These are phyloP conservation scores for Plenodomus lindquistii DNA, from an alignment of 2,329 filamentous ascomycete genomes.

Conservation along the genomic window DNA sequence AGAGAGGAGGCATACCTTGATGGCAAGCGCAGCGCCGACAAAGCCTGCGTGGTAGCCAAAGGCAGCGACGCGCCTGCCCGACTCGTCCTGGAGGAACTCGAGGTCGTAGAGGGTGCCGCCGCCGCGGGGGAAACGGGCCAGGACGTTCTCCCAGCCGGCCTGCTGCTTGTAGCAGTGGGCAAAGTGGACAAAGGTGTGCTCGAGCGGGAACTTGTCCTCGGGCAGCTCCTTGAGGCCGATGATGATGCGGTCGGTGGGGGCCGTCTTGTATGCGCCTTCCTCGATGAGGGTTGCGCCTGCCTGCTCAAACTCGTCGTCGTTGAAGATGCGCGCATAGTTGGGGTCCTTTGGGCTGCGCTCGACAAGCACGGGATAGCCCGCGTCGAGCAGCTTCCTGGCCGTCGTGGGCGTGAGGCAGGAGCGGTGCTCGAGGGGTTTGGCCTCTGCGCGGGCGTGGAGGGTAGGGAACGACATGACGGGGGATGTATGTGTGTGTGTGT, in stretches of 20 bases:
- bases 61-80: slow-evolving; percentile 70
- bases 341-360: slow-evolving; percentile 46
- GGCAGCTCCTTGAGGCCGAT: slow-evolving; percentile 49
- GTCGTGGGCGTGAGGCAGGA: slow-evolving; percentile 47
- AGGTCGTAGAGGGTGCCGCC: slow-evolving; percentile 80
- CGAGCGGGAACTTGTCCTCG: slow-evolving; percentile 43
- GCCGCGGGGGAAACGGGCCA: slow-evolving; percentile 77
- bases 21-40: slow-evolving; percentile 52
- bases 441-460: slow-evolving; percentile 48
- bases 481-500: not conserved
- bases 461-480: slow-evolving; percentile 41
- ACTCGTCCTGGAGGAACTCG: slow-evolving; percentile 79
- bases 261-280: slow-evolving; percentile 44
- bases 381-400: slow-evolving; percentile 46
- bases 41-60: slow-evolving; percentile 62
- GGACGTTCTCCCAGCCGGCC: slow-evolving; percentile 70
- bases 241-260: slow-evolving; percentile 46
- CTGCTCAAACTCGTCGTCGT: slow-evolving; percentile 46
- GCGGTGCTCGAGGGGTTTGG: slow-evolving; percentile 47
- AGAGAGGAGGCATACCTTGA: slow-evolving; percentile 33
- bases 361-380: slow-evolving; percentile 46
- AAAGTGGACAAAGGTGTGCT: slow-evolving; percentile 48
- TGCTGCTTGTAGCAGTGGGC: slow-evolving; percentile 50
- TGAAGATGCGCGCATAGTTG: slow-evolving; percentile 47
- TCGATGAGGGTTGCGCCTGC: slow-evolving; percentile 45